Evolutionary conservation across 2,329 filamentous ascomycete species (phyloP).

Genomic region (Epichloe glyceriae): DNA sequence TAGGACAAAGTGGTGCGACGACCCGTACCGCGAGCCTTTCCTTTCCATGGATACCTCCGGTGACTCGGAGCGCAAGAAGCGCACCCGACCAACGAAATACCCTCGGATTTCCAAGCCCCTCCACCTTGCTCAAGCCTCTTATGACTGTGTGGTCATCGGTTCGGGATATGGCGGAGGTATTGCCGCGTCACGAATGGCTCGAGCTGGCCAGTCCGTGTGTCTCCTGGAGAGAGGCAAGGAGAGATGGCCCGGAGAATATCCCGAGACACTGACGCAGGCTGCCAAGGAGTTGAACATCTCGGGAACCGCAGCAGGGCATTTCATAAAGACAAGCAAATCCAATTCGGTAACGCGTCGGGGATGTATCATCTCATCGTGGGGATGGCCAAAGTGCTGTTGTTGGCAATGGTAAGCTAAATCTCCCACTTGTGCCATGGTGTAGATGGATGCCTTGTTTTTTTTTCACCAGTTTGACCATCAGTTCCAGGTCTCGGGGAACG

Average conservation of each 20-base stretch:
- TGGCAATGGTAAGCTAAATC: conserved; percentile 34
- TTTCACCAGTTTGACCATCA: not conserved
- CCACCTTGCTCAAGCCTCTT: conserved; percentile 40
- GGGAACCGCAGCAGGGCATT: conserved; percentile 24
- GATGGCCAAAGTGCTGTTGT: conserved; percentile 50
- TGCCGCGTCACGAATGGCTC: conserved; percentile 51
- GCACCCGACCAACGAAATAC: not conserved
- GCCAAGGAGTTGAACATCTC: conserved; percentile 42
- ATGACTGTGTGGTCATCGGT: conserved; percentile 55
- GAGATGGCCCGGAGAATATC: conserved; percentile 54
- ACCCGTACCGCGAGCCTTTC: not conserved
- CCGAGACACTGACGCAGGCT: conserved; percentile 32
- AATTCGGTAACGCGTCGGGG: conserved; percentile 42
- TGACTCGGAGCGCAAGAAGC: not conserved
- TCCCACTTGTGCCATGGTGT: not conserved
- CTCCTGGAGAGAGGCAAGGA: conserved; percentile 53
- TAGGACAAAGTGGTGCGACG: no score
- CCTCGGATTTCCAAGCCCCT: conserved; percentile 44
- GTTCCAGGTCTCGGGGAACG: conserved; percentile 43
- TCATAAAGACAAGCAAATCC: conserved; percentile 25
- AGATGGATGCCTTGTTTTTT: not conserved
- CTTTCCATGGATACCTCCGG: not conserved
- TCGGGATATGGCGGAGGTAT: conserved; percentile 57
- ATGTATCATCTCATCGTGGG: conserved; percentile 50
- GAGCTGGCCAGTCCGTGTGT: conserved; percentile 43